Conservation (phyloP, 2,329 filamentous ascomycete species). For the Neurospora crassa region DNA sequence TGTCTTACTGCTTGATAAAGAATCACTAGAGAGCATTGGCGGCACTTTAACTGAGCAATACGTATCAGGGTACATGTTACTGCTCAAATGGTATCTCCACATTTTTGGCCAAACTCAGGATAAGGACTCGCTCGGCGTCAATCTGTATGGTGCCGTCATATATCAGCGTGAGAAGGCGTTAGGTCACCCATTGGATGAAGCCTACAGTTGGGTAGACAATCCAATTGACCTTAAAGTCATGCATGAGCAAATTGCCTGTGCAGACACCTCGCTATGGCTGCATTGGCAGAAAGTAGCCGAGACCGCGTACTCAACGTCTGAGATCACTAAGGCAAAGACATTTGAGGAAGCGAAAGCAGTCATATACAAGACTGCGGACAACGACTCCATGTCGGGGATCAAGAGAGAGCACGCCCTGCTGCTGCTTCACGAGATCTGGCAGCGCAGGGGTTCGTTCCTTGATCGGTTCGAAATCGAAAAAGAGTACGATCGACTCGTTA, state of each 20-base stretch:
- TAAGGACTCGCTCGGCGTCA: background rate
- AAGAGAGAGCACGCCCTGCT: background rate
- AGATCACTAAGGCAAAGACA: background rate
- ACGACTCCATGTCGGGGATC: background rate
- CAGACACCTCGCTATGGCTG: background rate
- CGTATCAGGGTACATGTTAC: background rate
- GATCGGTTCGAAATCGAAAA: background rate
- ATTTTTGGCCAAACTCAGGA: background rate
- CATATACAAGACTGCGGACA: background rate
- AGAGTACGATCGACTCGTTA: background rate
- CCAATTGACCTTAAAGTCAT: background rate
- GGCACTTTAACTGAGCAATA: background rate
- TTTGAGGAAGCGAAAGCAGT: background rate
- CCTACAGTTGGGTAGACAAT: background rate
- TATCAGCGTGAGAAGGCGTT: background rate
- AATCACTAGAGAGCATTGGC: background rate
- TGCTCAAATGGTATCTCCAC: background rate
- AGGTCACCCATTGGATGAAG: background rate
- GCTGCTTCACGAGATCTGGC: background rate
- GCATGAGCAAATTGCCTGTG: background rate
- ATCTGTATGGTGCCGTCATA: background rate
- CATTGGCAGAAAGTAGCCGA: background rate
- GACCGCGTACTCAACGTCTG: background rate
- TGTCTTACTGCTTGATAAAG: background rate
- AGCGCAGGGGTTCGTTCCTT: background rate